A percentile compares a stretch with the other conserved stretches of the same genome.
These are phyloP conservation scores for Rhizophagus sp. DNA, from an alignment of 192 early-diverging fungal species.

Conservation along the genomic window DNA sequence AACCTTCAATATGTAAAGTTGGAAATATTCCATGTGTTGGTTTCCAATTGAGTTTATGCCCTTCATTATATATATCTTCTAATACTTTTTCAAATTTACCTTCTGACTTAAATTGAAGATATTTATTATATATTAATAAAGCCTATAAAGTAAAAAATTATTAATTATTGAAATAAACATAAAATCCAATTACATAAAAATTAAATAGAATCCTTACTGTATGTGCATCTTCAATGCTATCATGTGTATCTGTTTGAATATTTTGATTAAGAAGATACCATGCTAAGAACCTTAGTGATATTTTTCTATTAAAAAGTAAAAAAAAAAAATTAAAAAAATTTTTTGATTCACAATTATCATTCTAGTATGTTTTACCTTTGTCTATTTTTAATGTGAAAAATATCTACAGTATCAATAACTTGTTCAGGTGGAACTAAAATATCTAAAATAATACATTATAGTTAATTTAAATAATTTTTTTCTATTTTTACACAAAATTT, in stretches of 20 bases:
- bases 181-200: background rate
- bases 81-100: constrained; percentile 72
- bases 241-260: constrained; percentile 89
- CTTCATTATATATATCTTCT: constrained; percentile 84
- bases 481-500: background rate
- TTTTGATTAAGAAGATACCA: constrained; percentile 83
- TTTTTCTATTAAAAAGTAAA: constrained; percentile 54
- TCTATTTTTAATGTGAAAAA: constrained; percentile 81
- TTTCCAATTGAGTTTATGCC: constrained; percentile 58
- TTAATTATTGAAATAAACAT: background rate
- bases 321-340: background rate
- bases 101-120: constrained; percentile 60
- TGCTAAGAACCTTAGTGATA: constrained; percentile 88
- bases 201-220: constrained; percentile 55
- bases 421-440: constrained; percentile 82
- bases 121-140: constrained; percentile 81
- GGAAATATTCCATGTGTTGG: constrained; percentile 45
- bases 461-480: background rate
- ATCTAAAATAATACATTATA: constrained; percentile 48
- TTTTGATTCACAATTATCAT: constrained; percentile 10
- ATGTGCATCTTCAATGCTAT: constrained; percentile 91
- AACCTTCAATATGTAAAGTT: constrained; percentile 3
- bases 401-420: constrained; percentile 92
- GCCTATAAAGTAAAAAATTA: constrained; percentile 47
- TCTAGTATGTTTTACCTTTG: constrained; percentile 54